A percentile compares a stretch with the other conserved stretches of the same genome.
phyloP scores from a whole-genome alignment of 2,329 filamentous ascomycete genomes.

The Calcarisporium arbuscula region DNA sequence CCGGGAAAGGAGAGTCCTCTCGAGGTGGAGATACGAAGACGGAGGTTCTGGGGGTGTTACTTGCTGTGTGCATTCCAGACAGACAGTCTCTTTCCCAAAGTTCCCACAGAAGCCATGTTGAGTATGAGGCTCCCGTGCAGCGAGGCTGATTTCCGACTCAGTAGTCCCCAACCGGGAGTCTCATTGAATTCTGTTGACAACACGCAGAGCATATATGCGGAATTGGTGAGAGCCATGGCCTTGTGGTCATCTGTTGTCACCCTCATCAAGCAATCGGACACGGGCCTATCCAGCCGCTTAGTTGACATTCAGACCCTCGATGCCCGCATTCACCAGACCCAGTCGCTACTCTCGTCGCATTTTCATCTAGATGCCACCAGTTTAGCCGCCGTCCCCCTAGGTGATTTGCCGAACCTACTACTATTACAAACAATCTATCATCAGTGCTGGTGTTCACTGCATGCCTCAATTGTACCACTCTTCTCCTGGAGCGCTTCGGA shows the following conservation, averaged over 20 bases:
- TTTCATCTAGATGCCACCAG: background rate
- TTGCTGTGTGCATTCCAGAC: slow-evolving; percentile 1
- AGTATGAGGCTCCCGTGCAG: slow-evolving; percentile 1
- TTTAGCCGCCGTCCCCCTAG: background rate
- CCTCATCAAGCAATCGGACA: background rate
- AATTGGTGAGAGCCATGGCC: slow-evolving; percentile 2
- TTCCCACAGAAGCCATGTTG: slow-evolving; percentile 1
- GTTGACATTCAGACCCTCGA: slow-evolving; percentile 2
- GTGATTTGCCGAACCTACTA: background rate
- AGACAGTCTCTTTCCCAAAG: slow-evolving; percentile 1
- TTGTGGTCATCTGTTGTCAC: background rate
- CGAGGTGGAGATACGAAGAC: slow-evolving; percentile 1
- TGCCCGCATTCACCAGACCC: slow-evolving; percentile 1
- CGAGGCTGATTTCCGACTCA: background rate
- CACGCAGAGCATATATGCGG: slow-evolving; percentile 2
- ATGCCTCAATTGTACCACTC: slow-evolving; percentile 15
- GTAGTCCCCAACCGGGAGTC: background rate
- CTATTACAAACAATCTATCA: slow-evolving; percentile 11
- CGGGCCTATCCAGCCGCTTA: background rate
- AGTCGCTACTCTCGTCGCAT: background rate
- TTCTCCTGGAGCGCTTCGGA: slow-evolving; percentile 13
- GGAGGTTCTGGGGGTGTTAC: slow-evolving; percentile 2
- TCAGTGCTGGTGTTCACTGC: slow-evolving; percentile 14
- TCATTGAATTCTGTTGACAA: slow-evolving; percentile 1
- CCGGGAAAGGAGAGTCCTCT: background rate